Conservation (phyloP, 352 stramenopile genomes). For the Peronospora tabacina region DNA sequence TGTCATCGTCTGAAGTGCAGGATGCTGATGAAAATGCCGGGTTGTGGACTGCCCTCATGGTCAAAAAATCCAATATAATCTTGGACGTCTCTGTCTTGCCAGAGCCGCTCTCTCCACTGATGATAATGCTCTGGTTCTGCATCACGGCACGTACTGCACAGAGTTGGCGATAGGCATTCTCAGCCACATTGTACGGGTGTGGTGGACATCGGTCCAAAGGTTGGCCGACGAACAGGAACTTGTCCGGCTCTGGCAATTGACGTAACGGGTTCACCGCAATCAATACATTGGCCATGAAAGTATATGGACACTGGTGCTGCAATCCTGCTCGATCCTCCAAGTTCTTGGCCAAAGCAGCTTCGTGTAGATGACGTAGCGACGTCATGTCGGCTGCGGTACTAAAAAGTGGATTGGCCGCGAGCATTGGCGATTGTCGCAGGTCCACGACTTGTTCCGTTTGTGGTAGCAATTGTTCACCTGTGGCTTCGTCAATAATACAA, state of each 20-base stretch:
- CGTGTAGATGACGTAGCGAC: conserved; percentile 73
- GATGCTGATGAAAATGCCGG: conserved; percentile 40
- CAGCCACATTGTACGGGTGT: conserved; percentile 81
- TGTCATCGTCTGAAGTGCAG: conserved; percentile 42
- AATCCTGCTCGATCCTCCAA: conserved; percentile 73
- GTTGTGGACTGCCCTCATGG: conserved; percentile 55
- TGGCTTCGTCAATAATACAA: conserved; percentile 51
- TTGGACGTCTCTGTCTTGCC: conserved; percentile 95
- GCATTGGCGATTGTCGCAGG: conserved; percentile 42
- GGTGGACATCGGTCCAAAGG: conserved; percentile 59
- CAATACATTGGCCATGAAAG: conserved; percentile 84
- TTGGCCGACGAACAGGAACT: conserved; percentile 61
- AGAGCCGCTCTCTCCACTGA: conserved; percentile 90
- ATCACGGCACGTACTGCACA: conserved; percentile 74
- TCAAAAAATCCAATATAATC: conserved; percentile 86
- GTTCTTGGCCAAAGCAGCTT: conserved; percentile 84
- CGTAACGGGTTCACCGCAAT: conserved; percentile 82
- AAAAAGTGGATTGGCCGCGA: conserved; percentile 67
- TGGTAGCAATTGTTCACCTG: conserved; percentile 36
- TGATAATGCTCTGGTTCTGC: conserved; percentile 92
- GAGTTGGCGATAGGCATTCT: conserved; percentile 76
- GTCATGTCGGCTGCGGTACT: conserved; percentile 75
- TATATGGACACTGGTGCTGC: conserved; percentile 73
- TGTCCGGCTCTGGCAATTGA: conserved; percentile 61
- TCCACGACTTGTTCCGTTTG: conserved; percentile 35